phyloP scores from a whole-genome alignment of 805 yeast genomes.

The Zygosaccharomyces rouxii region DNA sequence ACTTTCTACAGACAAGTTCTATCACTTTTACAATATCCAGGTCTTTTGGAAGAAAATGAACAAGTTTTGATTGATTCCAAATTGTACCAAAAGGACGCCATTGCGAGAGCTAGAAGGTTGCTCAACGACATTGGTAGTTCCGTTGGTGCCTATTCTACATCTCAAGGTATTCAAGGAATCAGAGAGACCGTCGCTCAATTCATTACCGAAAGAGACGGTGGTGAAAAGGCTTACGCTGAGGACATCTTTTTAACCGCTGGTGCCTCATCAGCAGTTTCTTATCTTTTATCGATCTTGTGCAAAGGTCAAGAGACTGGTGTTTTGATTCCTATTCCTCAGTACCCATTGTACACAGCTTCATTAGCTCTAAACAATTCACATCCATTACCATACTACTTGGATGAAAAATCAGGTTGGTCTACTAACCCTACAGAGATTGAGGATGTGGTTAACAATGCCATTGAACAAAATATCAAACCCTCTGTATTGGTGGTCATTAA shows the following conservation, averaged over 20 bases:
- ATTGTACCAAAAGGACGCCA: constrained; percentile 59
- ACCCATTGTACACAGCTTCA: constrained; percentile 95
- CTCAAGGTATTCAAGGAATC: constrained; percentile 76
- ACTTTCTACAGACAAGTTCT: constrained; percentile 94
- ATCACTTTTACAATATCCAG: constrained; percentile 82
- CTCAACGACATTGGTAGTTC: constrained; percentile 63
- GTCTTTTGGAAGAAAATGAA: constrained; percentile 42
- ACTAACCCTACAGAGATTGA: constrained; percentile 66
- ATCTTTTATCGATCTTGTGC: constrained; percentile 67
- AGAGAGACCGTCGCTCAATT: constrained; percentile 79
- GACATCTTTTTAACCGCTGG: constrained; percentile 86
- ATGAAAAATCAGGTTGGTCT: constrained; percentile 82
- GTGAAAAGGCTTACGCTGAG: constrained; percentile 58
- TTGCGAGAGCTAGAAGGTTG: constrained; percentile 61
- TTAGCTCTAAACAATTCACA: constrained; percentile 77
- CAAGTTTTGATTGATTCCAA: constrained; percentile 14
- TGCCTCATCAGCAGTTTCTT: constrained; percentile 90
- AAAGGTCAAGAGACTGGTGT: constrained; percentile 66
- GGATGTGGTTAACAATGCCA: constrained; percentile 45
- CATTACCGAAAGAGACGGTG: constrained; percentile 75
- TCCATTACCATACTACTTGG: constrained; percentile 80
- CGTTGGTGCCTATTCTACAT: constrained; percentile 91
- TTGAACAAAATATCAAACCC: constrained; percentile 52
- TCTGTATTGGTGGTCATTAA: constrained; percentile 87
- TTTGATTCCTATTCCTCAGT: constrained; percentile 96